A percentile compares a stretch with the other conserved stretches of the same genome.
phyloP scores from a whole-genome alignment of 768 basidiomycete genomes.

The Pleurotus giganteus region DNA sequence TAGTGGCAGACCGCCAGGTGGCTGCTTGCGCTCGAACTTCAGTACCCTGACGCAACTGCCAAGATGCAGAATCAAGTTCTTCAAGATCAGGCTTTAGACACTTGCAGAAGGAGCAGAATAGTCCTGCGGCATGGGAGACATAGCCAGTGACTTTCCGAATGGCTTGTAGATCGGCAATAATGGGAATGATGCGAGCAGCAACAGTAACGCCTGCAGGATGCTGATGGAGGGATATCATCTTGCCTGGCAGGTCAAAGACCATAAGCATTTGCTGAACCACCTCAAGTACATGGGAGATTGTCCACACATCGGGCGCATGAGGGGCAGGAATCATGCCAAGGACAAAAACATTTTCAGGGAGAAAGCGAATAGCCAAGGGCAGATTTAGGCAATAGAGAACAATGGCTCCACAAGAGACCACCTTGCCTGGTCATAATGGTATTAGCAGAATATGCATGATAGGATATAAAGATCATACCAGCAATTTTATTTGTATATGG shows the following conservation, averaged over 20 bases:
- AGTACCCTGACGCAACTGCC: slow-evolving; percentile 13
- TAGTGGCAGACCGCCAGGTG: slow-evolving; percentile 15
- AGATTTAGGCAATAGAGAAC: slow-evolving; percentile 27
- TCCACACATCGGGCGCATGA: slow-evolving; percentile 23
- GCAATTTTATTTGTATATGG: slow-evolving; percentile 30
- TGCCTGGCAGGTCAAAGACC: not conserved
- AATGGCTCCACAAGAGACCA: slow-evolving; percentile 8
- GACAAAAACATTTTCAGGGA: slow-evolving; percentile 25
- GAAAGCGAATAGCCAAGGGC: slow-evolving; percentile 30
- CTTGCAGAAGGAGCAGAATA: slow-evolving; percentile 25
- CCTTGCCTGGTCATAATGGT: slow-evolving; percentile 4
- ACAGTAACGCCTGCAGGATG: not conserved
- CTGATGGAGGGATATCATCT: not conserved
- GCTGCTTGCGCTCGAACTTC: slow-evolving; percentile 18
- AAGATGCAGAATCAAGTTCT: slow-evolving; percentile 18
- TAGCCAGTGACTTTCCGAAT: slow-evolving; percentile 21
- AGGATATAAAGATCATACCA: slow-evolving; percentile 14
- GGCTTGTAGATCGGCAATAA: slow-evolving; percentile 23
- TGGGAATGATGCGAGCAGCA: slow-evolving; percentile 14
- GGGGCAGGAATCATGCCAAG: slow-evolving; percentile 38
- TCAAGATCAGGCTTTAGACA: slow-evolving; percentile 14
- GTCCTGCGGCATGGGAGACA: slow-evolving; percentile 11
- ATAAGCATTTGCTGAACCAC: not conserved
- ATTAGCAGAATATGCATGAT: not conserved
- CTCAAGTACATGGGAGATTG: slow-evolving; percentile 26